Evolutionary conservation across 352 stramenopile genomes (phyloP).

Genomic region (Phytophthora brassicae): DNA sequence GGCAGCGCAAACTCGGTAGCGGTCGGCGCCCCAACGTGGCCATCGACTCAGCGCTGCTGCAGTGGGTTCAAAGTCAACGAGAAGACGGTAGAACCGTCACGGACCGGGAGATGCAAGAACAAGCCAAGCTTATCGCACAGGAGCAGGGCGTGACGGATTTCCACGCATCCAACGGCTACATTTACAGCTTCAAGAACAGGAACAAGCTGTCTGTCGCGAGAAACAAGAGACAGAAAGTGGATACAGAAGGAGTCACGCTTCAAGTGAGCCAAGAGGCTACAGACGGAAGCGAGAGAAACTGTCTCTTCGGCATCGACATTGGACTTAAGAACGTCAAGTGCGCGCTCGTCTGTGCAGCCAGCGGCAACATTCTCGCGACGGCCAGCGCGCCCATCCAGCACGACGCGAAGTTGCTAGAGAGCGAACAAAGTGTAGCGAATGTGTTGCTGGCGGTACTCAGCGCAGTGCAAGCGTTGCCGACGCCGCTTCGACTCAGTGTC

Average conservation of each 20-base stretch:
- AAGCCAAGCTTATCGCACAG: constrained; percentile 20
- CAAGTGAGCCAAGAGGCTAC: constrained; percentile 15
- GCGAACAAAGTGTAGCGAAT: constrained; percentile 36
- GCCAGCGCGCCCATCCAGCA: constrained; percentile 31
- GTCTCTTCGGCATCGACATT: constrained; percentile 61
- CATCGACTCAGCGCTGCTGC: constrained; percentile 27
- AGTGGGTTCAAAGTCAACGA: constrained; percentile 22
- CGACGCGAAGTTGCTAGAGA: constrained; percentile 16
- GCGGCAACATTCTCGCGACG: constrained; percentile 34
- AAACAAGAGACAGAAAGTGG: constrained; percentile 3
- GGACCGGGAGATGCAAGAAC: constrained; percentile 33
- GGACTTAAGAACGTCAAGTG: constrained; percentile 72
- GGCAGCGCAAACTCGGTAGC: constrained; percentile 31
- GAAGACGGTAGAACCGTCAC: constrained; percentile 10
- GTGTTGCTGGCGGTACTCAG: constrained; percentile 34
- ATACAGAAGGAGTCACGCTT: background rate
- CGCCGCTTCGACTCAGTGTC: constrained; percentile 16
- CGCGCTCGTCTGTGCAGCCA: constrained; percentile 37
- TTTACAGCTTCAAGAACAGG: constrained; percentile 33
- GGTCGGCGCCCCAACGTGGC: constrained; percentile 22
- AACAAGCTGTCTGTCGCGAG: constrained; percentile 16
- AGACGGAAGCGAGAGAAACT: constrained; percentile 9
- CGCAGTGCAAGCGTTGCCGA: constrained; percentile 36
- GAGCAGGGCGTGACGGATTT: constrained; percentile 22
- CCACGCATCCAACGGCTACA: constrained; percentile 35